Evolutionary conservation across 2,329 filamentous ascomycete genomes (phyloP), one percentile per base, ranked within the genome.

Genomic region (Diaporthe sp.): DNA sequence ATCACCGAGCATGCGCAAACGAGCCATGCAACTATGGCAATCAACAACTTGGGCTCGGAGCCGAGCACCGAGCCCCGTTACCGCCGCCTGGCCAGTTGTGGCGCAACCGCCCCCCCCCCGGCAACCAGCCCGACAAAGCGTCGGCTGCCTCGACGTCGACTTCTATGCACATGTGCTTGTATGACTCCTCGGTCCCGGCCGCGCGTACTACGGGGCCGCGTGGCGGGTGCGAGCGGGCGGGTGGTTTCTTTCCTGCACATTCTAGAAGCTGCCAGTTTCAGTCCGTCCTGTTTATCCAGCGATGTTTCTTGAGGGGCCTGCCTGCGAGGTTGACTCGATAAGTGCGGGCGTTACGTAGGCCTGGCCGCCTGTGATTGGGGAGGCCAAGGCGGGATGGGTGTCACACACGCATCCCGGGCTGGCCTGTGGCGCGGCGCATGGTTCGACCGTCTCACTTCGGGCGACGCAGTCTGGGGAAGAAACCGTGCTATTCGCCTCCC

Each of bases 121-220:
- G 10, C 35, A 37, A 5, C 10, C 6, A 15, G 61, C 42, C 61
- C 44, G 42, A 35, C 42, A 32, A 32, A 9, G 61, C 42, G 37
- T 7, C 3, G 63, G 61, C 61, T 37, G 61, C 61, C 61, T 66
- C 61, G 3, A 25, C 3, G 30, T 47, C 44, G 19, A 47, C 42
- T n/a, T 65, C 17, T 2, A n/a, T 17, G 61, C 50, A 37, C 65
- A 51, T n/a, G 37, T n/a, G 19, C 27, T 25, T 19, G 15, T 50
- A 59, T 74, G 70, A 71, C 70, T 71, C 70, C 42, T 71, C 47
- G 58, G 56, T 32, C 39, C 58, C 30, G 27, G 72, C 72, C 50
- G 39, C 72, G 58, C 72, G 58, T 66, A 44, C 42, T 6, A 19
- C 22, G 39, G 47, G 68, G 50, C 39, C 72, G 50, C 42, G 72